phyloP scores from a whole-genome alignment of 2,329 filamentous ascomycete species.

The Tricladium varicosporioides region DNA sequence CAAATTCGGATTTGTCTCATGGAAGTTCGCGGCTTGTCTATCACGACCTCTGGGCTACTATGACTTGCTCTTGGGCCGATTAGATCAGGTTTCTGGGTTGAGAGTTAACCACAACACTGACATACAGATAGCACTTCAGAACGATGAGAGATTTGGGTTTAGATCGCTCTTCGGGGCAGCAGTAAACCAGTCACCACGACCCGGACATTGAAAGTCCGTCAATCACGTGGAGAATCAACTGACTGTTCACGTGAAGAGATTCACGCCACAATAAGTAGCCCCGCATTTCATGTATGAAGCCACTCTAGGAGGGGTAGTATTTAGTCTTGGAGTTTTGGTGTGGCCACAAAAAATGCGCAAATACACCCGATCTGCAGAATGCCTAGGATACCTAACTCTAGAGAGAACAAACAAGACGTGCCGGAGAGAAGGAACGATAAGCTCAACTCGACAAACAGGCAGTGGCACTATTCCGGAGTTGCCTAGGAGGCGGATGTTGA shows the following conservation, averaged over 20 bases:
- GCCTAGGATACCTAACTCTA: too few relatives aligned
- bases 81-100: neutral
- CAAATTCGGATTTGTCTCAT: neutral
- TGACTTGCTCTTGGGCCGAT: conserved; percentile 30
- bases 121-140: too few relatives aligned
- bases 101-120: too few relatives aligned
- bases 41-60: conserved; percentile 31
- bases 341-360: neutral
- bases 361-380: neutral
- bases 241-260: neutral
- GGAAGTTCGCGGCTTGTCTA: neutral
- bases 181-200: too few relatives aligned
- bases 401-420: neutral
- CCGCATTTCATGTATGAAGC: neutral
- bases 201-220: too few relatives aligned
- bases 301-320: neutral
- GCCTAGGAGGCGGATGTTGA: neutral
- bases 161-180: too few relatives aligned
- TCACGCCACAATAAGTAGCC: neutral
- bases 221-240: neutral
- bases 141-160: too few relatives aligned
- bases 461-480: neutral
- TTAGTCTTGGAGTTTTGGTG: neutral
- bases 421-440: neutral
- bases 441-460: neutral